Base-by-base conservation (phyloP, 306 rosid genomes). In the Glycyrrhiza uralensis region DNA sequence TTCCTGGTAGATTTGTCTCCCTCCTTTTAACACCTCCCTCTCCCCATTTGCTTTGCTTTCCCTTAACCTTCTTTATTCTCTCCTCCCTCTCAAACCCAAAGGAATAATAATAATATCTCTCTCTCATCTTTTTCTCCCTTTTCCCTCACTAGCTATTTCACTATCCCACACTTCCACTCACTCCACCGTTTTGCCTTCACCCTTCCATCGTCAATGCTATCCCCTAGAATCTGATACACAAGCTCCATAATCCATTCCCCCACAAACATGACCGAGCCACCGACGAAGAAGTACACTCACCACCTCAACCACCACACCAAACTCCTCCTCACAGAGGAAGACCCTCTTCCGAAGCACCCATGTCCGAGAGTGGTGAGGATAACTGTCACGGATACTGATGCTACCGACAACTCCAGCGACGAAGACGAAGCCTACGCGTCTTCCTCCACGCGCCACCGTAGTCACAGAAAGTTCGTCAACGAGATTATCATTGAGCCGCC, bases 381-480 rank as follows among this genome's bases (percentile, higher is more conserved):
- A 39, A 79, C 80, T 0, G 87, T 91, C 13, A 87, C 92, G 0
- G 99, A 95, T 77, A 84, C 79, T 3, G 81, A 88, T 2, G 97
- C 96, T 7, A 95, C 99, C 0, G 99, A 95, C 75, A 91, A 93
- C 7, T 91, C 97, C 76, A 82, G 92, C 30, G 98, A 91, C 54
- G 96, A 89, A 7, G 97, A 89, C 10, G 97, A 87, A 18, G 82
- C 0, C 35, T 18, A n/a, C 35, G 7, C 13, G 23, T 20, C 32
- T 10, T 42, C 44, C 10, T 2, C 52, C 18, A 57, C 64, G 8
- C 83, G 86, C 6, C 92, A 46, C 18, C 78, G 96, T 5, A 85
- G n/a, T n/a, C n/a, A 68, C 0, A 86, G 69, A 71, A 92, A 71
- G 77, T 85, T 85, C 54, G 86, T 95, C 7, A 88, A 89, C 79